Evolutionary conservation across 768 basidiomycete genomes (phyloP).

Genomic region (Pleurotus djamor): DNA sequence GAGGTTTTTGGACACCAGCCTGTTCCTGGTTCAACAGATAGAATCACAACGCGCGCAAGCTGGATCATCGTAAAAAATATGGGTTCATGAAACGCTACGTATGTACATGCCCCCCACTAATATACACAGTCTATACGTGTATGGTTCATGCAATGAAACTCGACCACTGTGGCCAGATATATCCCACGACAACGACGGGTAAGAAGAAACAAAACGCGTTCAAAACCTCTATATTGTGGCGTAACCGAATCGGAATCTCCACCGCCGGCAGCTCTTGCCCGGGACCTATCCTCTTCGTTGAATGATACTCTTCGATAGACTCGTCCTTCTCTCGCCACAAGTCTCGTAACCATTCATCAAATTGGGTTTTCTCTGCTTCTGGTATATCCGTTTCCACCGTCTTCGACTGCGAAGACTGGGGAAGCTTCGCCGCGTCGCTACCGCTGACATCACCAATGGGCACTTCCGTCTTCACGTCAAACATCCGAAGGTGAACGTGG

Average conservation of each 20-base stretch:
- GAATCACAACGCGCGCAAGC: constrained; percentile 39
- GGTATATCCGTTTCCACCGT: constrained; percentile 48
- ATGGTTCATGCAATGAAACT: neutral
- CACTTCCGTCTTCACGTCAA: constrained; percentile 62
- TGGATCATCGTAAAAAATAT: constrained; percentile 9
- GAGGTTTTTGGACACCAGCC: constrained; percentile 84
- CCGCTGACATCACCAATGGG: constrained; percentile 64
- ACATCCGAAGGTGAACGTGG: constrained; percentile 84
- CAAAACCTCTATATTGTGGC: constrained; percentile 50
- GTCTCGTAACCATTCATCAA: constrained; percentile 81
- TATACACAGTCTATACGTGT: neutral
- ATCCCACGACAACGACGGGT: constrained; percentile 46
- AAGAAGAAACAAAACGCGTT: constrained; percentile 73
- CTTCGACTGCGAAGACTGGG: constrained; percentile 22
- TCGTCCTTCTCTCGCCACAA: constrained; percentile 88
- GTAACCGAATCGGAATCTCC: constrained; percentile 61
- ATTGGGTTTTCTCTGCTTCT: constrained; percentile 55
- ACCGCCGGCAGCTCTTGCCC: constrained; percentile 21
- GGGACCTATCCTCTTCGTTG: constrained; percentile 42
- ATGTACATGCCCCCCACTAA: constrained; percentile 4
- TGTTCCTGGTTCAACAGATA: constrained; percentile 76
- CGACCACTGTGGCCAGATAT: constrained; percentile 39
- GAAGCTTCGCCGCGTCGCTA: constrained; percentile 26
- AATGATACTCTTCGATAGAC: constrained; percentile 65
- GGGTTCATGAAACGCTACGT: neutral